Evolutionary conservation across 2,329 filamentous ascomycete genomes (phyloP).

Genomic region (Piedraia hortae): DNA sequence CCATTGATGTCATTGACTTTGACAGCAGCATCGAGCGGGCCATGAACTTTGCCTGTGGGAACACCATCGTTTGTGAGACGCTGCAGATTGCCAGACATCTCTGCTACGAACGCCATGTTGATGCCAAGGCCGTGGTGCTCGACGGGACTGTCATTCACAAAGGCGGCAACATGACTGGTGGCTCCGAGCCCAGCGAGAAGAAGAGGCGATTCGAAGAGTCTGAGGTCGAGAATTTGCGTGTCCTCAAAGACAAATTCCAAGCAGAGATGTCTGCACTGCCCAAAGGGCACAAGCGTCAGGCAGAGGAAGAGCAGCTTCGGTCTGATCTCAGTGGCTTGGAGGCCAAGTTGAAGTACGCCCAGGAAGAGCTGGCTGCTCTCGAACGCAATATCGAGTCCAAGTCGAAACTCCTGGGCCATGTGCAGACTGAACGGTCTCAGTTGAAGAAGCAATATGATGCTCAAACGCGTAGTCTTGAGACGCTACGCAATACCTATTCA

Average conservation of each 20-base stretch:
- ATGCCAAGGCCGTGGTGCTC: constrained; percentile 79
- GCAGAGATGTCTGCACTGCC: constrained; percentile 58
- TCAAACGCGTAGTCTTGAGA: constrained; percentile 40
- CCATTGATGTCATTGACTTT: constrained; percentile 89
- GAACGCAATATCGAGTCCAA: constrained; percentile 67
- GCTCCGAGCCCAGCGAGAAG: constrained; percentile 49
- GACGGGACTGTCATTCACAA: constrained; percentile 96
- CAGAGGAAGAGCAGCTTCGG: constrained; percentile 55
- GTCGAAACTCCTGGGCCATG: constrained; percentile 49
- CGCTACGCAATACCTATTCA: constrained; percentile 27
- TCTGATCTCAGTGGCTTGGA: constrained; percentile 57
- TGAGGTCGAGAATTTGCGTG: constrained; percentile 63
- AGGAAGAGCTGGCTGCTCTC: constrained; percentile 49
- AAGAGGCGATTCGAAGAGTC: constrained; percentile 58
- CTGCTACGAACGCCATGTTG: constrained; percentile 57
- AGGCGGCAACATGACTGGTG: constrained; percentile 86
- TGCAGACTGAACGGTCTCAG: constrained; percentile 44
- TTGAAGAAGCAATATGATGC: constrained; percentile 52
- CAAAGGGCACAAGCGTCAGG: constrained; percentile 44
- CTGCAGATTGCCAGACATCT: constrained; percentile 68
- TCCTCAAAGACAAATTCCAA: constrained; percentile 44
- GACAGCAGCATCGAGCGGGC: constrained; percentile 69
- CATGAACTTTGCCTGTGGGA: constrained; percentile 83
- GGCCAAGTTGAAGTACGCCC: constrained; percentile 40
- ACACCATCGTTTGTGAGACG: constrained; percentile 79